Evolutionary conservation across 139 green algal genomes (phyloP).

Genomic region (Tetraselmis striata): DNA sequence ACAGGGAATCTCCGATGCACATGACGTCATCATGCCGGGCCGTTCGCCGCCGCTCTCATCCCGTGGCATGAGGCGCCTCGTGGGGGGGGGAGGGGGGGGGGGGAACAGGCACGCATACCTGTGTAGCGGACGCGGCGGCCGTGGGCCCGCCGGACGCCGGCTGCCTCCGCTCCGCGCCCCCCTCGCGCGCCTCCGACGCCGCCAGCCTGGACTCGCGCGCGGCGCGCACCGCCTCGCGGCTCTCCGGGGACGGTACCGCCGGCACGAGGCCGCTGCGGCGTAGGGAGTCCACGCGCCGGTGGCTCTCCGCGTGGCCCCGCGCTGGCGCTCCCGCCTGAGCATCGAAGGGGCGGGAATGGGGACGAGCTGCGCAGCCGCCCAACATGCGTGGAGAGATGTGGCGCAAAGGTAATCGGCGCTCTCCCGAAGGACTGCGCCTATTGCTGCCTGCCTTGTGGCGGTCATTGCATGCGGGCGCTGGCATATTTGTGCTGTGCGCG

Average conservation of each 20-base stretch:
- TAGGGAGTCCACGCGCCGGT: neutral
- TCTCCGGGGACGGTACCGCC: neutral
- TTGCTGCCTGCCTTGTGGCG: neutral
- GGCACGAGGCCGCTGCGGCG: neutral
- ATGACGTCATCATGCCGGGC: neutral
- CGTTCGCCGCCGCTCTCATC: no score
- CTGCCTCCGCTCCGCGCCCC: neutral
- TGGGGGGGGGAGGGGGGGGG: no score
- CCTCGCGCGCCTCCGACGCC: neutral
- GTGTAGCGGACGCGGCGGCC: neutral
- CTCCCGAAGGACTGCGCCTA: neutral
- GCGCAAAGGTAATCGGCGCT: no score
- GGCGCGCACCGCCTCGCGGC: neutral
- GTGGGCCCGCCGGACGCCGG: no score
- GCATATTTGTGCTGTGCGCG: neutral
- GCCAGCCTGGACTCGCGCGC: neutral
- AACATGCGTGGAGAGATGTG: no score
- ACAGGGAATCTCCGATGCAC: neutral
- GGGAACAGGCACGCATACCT: neutral
- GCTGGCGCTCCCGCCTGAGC: neutral
- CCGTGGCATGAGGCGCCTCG: no score
- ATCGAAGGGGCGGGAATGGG: neutral
- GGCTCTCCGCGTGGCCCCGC: neutral
- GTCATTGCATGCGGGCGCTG: neutral
- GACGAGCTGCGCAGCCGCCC: neutral